Evolutionary conservation across 352 stramenopile species (phyloP).

Genomic region (Pythium brachiatum): DNA sequence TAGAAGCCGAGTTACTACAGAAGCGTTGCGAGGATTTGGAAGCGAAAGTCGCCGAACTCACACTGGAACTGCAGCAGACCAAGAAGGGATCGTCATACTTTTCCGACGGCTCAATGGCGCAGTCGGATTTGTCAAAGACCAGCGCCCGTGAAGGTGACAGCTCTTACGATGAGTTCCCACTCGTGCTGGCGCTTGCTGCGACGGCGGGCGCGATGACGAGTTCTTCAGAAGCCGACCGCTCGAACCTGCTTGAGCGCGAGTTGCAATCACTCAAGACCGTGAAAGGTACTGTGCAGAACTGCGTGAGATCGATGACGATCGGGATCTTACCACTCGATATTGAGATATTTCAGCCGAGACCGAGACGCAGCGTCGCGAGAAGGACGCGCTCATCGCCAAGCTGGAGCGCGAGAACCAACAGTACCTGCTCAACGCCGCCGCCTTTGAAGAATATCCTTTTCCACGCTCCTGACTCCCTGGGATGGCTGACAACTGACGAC

Average conservation of each 20-base stretch:
- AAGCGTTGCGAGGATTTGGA: slow-evolving; percentile 75
- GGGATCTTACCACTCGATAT: neutral
- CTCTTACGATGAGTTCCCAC: slow-evolving; percentile 71
- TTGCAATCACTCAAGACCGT: slow-evolving; percentile 47
- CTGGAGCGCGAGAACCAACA: slow-evolving; percentile 86
- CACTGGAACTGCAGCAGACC: slow-evolving; percentile 59
- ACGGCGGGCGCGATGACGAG: slow-evolving; percentile 71
- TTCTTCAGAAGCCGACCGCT: slow-evolving; percentile 61
- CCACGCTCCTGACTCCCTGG: neutral
- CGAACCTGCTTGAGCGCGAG: slow-evolving; percentile 59
- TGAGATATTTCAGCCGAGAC: neutral
- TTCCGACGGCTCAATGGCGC: slow-evolving; percentile 62
- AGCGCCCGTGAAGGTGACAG: slow-evolving; percentile 64
- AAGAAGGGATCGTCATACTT: slow-evolving; percentile 77
- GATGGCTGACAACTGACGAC: neutral
- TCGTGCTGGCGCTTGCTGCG: slow-evolving; percentile 74
- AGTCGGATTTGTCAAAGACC: slow-evolving; percentile 67
- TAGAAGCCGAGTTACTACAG: slow-evolving; percentile 52
- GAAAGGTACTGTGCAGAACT: slow-evolving; percentile 27
- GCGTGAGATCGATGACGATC: too few relatives aligned
- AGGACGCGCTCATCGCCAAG: slow-evolving; percentile 44
- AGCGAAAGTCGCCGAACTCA: slow-evolving; percentile 55
- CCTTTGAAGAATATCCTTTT: slow-evolving; percentile 87
- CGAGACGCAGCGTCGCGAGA: slow-evolving; percentile 13
- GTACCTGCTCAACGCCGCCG: slow-evolving; percentile 74